Base-by-base conservation (phyloP, 306 rosid genomes). In the Dryas drummondii region DNA sequence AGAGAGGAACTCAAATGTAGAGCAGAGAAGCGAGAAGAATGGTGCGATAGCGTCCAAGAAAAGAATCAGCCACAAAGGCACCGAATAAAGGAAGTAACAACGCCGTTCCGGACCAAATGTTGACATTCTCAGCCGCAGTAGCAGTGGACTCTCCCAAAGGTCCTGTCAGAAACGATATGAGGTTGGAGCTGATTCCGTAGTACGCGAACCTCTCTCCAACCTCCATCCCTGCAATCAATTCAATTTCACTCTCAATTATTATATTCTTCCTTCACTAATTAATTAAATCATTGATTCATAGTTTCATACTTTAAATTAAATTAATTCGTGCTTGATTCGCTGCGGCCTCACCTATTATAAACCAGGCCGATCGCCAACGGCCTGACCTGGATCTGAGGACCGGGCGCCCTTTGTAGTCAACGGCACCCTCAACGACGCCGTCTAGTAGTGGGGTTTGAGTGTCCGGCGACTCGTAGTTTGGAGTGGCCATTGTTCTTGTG, bases 41-140 rank as follows among this genome's bases (percentile, higher is more conserved):
- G 4, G 93, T 84, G 52, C 86, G 86, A 74, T 82, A 89, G 72
- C 90, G 91, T 17, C 93, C 93, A 3, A 89, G 79, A 63, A 60
- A 65, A 14, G 85, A 82, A 26, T 89, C 93, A 9, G 93, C 93
- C 2, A 86, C 74, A 27, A 81, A 86, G 7, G 87, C 92, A 3
- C 92, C 92, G 0, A 81, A 12, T 0, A 88, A 76, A 16, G 92
- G 85, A 40, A 88, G 84, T 71, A 88, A 57, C 49, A 86, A 52
- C 51, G 85, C 78, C 16, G 88, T 80, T 70, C 92, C 92, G 6
- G 79, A 70, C 92, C 92, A 88, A 0, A 80, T n/a, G 70, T 86
- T 88, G 1, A 86, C 88, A 47, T 72, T 86, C 77, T 78, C 73
- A 1, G 90, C 92, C 3, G 92, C 92, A 0, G 83, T 16, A 26